Evolutionary conservation across 129 eudicot genomes (phyloP), one percentile per base, ranked within the genome.

Genomic region (Gnaphalium uliginosum): DNA sequence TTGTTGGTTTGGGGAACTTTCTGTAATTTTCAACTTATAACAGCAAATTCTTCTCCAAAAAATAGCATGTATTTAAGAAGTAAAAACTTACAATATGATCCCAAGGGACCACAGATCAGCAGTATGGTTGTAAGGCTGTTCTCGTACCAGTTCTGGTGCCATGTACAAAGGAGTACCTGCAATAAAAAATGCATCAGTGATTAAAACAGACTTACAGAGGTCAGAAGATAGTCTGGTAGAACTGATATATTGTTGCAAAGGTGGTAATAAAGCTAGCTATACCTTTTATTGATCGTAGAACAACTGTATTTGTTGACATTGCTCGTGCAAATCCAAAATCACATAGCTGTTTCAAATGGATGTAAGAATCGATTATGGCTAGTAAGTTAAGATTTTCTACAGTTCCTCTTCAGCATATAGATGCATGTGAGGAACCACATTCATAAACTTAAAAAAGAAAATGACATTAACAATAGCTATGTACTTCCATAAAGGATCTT

Each of bases 321-420:
- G 99, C 97, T 41, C 99, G 92, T 56, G 99, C 99, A 86, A 95
- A 95, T 39, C 99, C 99, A 86, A 95, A 95, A 86, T 95, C 99
- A 85, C 99, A 95, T 18, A 95, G 96, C 99, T 95, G 88, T 69
- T 29, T 23, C 68, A 78, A 59, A 73, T 61, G 51, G 27, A 37
- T 81, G 64, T 33, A 59, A 66, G 24, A 10, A 78, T 26, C 25
- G 15, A 68, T 43, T 71, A 69, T 57, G 68, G 18, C 32, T 33
- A 57, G 30, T 41, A 35, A 54, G 56, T 74, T 68, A 27, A 50
- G 48, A 46, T 6, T n/a, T 32, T 35, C 66, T 54, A 30, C 56
- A 58, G 8, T 15, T 57, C 25, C 57, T 23, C 35, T 35, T 15
- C 25, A 56, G 37, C 57, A 37, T 46, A 23, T 27, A 59, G 39